Conservation (phyloP, 257 asterid genomes). For the Lycium ferocissimum region DNA sequence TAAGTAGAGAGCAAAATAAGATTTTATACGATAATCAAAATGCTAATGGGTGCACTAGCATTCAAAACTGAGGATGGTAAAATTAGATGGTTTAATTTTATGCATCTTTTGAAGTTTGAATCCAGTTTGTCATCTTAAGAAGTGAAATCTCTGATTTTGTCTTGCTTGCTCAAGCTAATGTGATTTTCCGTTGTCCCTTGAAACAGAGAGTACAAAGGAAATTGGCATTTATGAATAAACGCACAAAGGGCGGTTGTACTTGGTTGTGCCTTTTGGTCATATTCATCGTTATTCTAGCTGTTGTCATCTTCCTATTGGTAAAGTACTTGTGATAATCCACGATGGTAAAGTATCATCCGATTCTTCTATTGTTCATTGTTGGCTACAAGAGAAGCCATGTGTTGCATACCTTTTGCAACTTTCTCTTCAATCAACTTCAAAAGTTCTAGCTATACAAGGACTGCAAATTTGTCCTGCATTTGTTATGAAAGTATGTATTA, state of each 20-base stretch:
- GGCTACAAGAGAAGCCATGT: background rate
- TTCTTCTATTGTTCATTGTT: conserved; percentile 11
- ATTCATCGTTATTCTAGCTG: conserved; percentile 29
- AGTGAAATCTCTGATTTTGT: conserved; percentile 18
- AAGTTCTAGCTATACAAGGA: background rate
- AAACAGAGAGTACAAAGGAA: conserved; percentile 35
- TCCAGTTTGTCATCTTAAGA: background rate
- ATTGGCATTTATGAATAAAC: conserved; percentile 35
- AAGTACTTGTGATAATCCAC: conserved; percentile 28
- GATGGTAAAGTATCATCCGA: background rate
- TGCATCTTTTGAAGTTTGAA: background rate
- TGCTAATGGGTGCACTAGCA: background rate
- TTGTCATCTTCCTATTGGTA: conserved; percentile 22
- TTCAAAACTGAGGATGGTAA: background rate
- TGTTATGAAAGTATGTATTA: background rate
- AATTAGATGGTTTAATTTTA: background rate
- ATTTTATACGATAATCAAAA: background rate
- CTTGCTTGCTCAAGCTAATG: background rate
- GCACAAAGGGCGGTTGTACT: conserved; percentile 37
- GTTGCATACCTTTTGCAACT: conserved; percentile 16
- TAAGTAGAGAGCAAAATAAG: background rate
- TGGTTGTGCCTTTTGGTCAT: conserved; percentile 36
- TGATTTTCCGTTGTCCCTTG: background rate
- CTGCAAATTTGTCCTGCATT: background rate
- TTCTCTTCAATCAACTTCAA: conserved; percentile 10